Evolutionary conservation across 1,284 basidiomycete genomes (phyloP).

Genomic region (Papiliotrema terrestris): DNA sequence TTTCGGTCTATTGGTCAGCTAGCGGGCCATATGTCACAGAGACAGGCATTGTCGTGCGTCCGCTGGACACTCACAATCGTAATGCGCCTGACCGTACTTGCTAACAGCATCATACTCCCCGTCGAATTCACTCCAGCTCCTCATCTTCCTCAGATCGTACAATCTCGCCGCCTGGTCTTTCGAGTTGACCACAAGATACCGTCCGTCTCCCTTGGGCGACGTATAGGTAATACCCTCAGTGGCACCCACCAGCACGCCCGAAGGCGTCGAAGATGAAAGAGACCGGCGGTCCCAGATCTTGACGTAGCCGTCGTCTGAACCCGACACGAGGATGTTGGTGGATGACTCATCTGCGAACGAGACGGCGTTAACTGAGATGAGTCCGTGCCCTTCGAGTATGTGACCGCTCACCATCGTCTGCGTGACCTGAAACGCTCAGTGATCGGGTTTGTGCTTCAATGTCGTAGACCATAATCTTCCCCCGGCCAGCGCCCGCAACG

Average conservation of each 20-base stretch:
- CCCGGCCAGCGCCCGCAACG: conserved; percentile 54
- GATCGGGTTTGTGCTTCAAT: conserved; percentile 72
- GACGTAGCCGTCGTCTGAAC: conserved; percentile 87
- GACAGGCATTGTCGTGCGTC: too few species aligned
- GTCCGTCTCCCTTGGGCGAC: conserved; percentile 81
- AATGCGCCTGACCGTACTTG: conserved; percentile 62
- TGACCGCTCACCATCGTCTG: conserved; percentile 59
- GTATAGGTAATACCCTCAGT: conserved; percentile 92
- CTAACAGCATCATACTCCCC: conserved; percentile 50
- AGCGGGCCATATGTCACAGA: too few species aligned
- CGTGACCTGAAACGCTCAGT: conserved; percentile 78
- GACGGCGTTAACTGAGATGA: conserved; percentile 73
- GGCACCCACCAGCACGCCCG: conserved; percentile 89
- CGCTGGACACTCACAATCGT: conserved; percentile 62
- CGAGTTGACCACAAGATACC: conserved; percentile 94
- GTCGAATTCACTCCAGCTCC: conserved; percentile 66
- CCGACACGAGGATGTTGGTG: conserved; percentile 89
- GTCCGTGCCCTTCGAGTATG: neutral
- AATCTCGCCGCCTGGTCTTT: conserved; percentile 91
- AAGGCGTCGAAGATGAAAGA: conserved; percentile 72
- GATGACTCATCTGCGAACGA: conserved; percentile 90
- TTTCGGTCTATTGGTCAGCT: conserved; percentile 55
- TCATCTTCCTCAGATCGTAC: conserved; percentile 95
- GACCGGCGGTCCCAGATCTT: conserved; percentile 98
- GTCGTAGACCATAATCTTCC: conserved; percentile 72